phyloP scores from a whole-genome alignment of 2,329 filamentous ascomycete species.

The Didymella arachidicola region DNA sequence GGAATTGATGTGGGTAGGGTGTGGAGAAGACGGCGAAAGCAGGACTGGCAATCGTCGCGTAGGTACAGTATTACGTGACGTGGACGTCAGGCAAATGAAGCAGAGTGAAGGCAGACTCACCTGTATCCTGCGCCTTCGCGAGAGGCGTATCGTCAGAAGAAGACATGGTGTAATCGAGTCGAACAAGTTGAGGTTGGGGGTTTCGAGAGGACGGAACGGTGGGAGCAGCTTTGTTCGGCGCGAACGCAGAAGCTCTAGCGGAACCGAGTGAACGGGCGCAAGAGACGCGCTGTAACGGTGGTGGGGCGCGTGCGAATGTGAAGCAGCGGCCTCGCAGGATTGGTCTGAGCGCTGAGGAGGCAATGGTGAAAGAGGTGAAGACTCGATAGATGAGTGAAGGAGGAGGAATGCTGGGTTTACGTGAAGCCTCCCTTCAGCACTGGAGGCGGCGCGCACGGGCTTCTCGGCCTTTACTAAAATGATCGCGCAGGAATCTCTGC shows the following conservation, averaged over 20 bases:
- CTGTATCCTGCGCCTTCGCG: constrained; percentile 61
- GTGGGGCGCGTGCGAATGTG: constrained; percentile 27
- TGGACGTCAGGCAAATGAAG: constrained; percentile 2
- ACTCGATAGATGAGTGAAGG: constrained; percentile 29
- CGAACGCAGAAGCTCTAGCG: constrained; percentile 35
- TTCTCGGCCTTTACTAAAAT: constrained; percentile 34
- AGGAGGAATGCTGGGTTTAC: constrained; percentile 45
- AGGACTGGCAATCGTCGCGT: constrained; percentile 30
- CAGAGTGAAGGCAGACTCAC: constrained; percentile 61
- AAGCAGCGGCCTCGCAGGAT: constrained; percentile 27
- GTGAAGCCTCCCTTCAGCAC: constrained; percentile 39
- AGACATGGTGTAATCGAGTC: constrained; percentile 56
- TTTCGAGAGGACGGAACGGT: constrained; percentile 35
- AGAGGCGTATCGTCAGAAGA: constrained; percentile 84
- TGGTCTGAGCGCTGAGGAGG: constrained; percentile 16
- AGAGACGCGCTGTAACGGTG: constrained; percentile 23
- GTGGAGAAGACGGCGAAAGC: constrained; percentile 24
- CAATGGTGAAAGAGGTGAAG: constrained; percentile 31
- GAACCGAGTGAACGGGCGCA: constrained; percentile 35
- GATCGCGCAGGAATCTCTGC: constrained; percentile 35
- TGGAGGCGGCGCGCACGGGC: constrained; percentile 31
- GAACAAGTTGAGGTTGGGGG: constrained; percentile 32
- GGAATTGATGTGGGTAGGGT: constrained; percentile 14
- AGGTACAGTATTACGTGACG: constrained; percentile 22
- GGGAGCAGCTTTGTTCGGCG: constrained; percentile 41